A percentile compares a stretch with the other conserved stretches of the same genome.
phyloP scores from a whole-genome alignment of 2,329 filamentous ascomycete genomes.

The Hymenoscyphus fraxineus region DNA sequence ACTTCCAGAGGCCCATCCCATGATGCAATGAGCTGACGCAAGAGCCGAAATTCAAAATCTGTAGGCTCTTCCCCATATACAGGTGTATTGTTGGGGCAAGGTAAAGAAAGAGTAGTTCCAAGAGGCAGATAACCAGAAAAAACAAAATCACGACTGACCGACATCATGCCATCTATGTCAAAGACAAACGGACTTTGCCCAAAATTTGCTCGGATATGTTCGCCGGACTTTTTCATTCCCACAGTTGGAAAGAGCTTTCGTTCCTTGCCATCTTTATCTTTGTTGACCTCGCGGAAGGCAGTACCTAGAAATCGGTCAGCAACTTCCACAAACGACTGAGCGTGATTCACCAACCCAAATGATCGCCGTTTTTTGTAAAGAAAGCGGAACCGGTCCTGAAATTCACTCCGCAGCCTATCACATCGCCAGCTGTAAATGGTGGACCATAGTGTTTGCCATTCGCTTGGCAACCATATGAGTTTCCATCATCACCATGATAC shows the following conservation, averaged over 20 bases:
- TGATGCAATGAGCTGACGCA: background rate
- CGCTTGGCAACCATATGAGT: constrained; percentile 55
- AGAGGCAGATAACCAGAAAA: background rate
- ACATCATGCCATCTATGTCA: constrained; percentile 84
- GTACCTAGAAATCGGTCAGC: constrained; percentile 46
- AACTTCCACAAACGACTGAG: background rate
- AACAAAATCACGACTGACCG: constrained; percentile 48
- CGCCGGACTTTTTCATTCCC: constrained; percentile 62
- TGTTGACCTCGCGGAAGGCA: constrained; percentile 62
- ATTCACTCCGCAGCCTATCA: constrained; percentile 64
- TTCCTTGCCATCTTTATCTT: constrained; percentile 20
- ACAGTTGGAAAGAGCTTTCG: constrained; percentile 63
- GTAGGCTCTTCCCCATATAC: background rate
- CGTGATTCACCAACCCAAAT: constrained; percentile 45
- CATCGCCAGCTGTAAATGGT: constrained; percentile 52
- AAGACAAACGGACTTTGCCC: constrained; percentile 77
- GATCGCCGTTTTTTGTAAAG: constrained; percentile 62
- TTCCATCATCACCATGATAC: constrained; percentile 66
- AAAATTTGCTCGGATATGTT: constrained; percentile 62
- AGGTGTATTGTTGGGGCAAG: background rate
- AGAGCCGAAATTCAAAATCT: background rate
- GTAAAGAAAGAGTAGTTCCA: background rate
- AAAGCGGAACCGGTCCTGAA: constrained; percentile 62
- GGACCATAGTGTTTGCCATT: constrained; percentile 56
- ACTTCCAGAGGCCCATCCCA: background rate